phyloP scores from a whole-genome alignment of 192 early-diverging fungal genomes.

The Podila horticola region DNA sequence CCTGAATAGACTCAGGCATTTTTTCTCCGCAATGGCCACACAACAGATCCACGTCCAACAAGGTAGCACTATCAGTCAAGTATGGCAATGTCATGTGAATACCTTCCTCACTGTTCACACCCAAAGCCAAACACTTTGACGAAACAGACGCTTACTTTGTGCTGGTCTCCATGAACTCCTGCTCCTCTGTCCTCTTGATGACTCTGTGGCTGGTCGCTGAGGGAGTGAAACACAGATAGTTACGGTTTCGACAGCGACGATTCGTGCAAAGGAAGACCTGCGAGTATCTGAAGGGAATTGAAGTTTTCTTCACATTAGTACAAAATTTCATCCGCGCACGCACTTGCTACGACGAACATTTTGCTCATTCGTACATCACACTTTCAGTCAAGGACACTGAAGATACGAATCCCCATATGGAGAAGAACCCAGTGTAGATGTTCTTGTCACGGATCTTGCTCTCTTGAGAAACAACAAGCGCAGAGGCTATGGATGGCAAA shows the following conservation, averaged over 20 bases:
- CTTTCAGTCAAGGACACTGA: slow-evolving; percentile 18
- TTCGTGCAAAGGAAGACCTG: slow-evolving; percentile 45
- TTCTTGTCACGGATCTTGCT: not conserved
- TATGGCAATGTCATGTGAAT: not conserved
- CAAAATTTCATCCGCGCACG: no score
- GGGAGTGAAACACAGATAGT: slow-evolving; percentile 43
- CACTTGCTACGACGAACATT: not conserved
- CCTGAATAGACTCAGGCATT: slow-evolving; percentile 48
- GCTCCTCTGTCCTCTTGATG: slow-evolving; percentile 45
- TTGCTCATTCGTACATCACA: slow-evolving; percentile 11
- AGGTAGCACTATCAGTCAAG: slow-evolving; percentile 12
- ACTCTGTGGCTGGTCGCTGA: slow-evolving; percentile 14
- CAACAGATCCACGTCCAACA: slow-evolving; percentile 37
- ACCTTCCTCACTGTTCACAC: not conserved
- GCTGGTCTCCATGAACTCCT: slow-evolving; percentile 49
- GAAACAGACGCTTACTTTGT: slow-evolving; percentile 16
- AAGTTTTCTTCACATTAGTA: not conserved
- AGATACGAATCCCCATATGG: slow-evolving; percentile 13
- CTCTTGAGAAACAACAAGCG: slow-evolving; percentile 8
- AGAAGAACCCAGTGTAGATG: slow-evolving; percentile 15
- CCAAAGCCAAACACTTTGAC: not conserved
- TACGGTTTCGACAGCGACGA: slow-evolving; percentile 36
- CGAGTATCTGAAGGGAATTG: slow-evolving; percentile 30
- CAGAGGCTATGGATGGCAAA: slow-evolving; percentile 3
- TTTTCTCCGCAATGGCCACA: slow-evolving; percentile 33